phyloP scores from a whole-genome alignment of 1,139 yeast genomes.

The Blastobotrys petasosporus region DNA sequence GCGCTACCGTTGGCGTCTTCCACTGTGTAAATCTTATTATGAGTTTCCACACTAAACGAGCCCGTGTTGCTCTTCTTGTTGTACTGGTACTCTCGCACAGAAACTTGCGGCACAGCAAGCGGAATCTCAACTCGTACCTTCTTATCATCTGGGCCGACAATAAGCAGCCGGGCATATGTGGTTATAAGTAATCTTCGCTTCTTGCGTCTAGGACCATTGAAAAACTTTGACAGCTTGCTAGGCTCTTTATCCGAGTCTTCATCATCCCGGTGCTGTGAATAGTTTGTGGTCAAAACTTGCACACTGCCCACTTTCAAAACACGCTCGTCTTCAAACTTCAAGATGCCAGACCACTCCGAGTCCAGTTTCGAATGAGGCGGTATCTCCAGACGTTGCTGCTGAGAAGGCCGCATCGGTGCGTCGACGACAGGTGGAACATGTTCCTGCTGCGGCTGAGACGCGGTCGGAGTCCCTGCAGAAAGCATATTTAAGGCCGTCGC shows the following conservation, averaged over 20 bases:
- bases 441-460: constrained; percentile 4
- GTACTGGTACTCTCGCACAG: constrained; percentile 31
- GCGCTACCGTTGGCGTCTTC: constrained; percentile 32
- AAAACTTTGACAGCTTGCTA: constrained; percentile 29
- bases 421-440: constrained; percentile 8
- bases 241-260: constrained; percentile 25
- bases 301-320: constrained; percentile 59
- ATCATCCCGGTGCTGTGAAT: constrained; percentile 16
- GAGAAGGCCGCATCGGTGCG: constrained; percentile 25
- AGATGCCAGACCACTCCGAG: constrained; percentile 57
- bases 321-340: constrained; percentile 63
- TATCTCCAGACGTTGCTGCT: constrained; percentile 42
- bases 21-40: constrained; percentile 32
- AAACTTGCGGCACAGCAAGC: constrained; percentile 31
- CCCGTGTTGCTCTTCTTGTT: constrained; percentile 28
- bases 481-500: too few species aligned
- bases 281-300: constrained; percentile 23
- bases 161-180: constrained; percentile 32
- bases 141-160: constrained; percentile 28
- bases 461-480: constrained; percentile 11
- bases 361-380: constrained; percentile 58
- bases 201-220: constrained; percentile 28
- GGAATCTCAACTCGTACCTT: constrained; percentile 31
- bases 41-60: constrained; percentile 31
- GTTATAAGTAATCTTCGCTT: constrained; percentile 32